Evolutionary conservation across 75 land plant species (phyloP).

Genomic region (Pseudotsuga menziesii): DNA sequence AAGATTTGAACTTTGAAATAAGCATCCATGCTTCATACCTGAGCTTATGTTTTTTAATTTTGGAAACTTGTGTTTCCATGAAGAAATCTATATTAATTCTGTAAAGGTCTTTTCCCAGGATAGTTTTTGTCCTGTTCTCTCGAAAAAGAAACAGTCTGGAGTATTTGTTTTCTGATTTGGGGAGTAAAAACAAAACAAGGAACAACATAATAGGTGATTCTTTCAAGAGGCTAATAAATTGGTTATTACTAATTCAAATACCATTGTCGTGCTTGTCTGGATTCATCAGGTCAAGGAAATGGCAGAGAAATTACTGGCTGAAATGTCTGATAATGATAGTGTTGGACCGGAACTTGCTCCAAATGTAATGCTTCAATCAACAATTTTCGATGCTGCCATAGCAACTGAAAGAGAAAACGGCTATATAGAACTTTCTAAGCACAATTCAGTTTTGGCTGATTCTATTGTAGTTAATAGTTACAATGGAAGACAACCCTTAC

Average conservation of each 20-base stretch:
- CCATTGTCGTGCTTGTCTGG: background rate
- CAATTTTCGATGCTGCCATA: slow-evolving; percentile 6
- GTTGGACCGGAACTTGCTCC: slow-evolving; percentile 17
- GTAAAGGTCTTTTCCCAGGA: background rate
- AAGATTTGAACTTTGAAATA: background rate
- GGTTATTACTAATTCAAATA: background rate
- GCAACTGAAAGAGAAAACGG: background rate
- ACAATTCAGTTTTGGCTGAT: background rate
- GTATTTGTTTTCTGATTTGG: background rate
- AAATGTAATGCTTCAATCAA: slow-evolving; percentile 34
- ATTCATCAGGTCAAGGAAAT: slow-evolving; percentile 59
- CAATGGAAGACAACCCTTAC: slow-evolving; percentile 3
- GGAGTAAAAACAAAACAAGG: background rate
- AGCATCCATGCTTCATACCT: background rate
- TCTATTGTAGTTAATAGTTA: slow-evolving; percentile 9
- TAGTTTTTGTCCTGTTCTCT: background rate
- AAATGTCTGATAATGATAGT: slow-evolving; percentile 26
- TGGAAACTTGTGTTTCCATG: background rate
- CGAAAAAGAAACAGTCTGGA: background rate
- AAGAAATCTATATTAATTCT: background rate
- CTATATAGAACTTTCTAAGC: background rate
- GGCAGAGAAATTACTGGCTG: slow-evolving; percentile 72
- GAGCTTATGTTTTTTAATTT: background rate
- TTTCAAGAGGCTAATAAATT: background rate
- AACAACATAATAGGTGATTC: background rate